Evolutionary conservation across 2,329 filamentous ascomycete genomes (phyloP).

Genomic region (Monosporascus ibericus): DNA sequence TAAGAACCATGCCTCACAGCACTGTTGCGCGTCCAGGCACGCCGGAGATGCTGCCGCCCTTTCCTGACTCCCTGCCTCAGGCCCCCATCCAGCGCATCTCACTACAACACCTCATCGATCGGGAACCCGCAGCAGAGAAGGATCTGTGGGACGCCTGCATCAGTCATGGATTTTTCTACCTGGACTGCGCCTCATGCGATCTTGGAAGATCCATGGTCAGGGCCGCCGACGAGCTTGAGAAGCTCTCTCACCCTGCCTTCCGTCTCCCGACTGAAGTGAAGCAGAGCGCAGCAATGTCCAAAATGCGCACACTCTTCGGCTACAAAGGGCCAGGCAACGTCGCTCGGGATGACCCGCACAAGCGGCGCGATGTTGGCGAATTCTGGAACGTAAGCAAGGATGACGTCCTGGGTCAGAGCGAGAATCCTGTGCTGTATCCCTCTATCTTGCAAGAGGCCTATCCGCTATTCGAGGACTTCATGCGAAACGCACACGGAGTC

Average conservation of each 20-base stretch:
- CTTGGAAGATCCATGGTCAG: constrained; percentile 14
- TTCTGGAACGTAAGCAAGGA: constrained; percentile 30
- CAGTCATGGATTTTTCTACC: constrained; percentile 27
- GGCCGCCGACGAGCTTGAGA: constrained; percentile 16
- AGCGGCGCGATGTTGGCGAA: constrained; percentile 24
- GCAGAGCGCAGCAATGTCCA: constrained; percentile 14
- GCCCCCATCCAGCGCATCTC: constrained; percentile 23
- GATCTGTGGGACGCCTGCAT: constrained; percentile 21
- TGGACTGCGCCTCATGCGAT: constrained; percentile 17
- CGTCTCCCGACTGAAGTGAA: constrained; percentile 22
- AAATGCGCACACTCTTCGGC: constrained; percentile 21
- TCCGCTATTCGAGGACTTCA: constrained; percentile 21
- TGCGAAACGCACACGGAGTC: constrained; percentile 20
- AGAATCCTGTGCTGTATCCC: constrained; percentile 23
- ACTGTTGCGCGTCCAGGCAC: constrained; percentile 3
- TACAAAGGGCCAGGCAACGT: constrained; percentile 26
- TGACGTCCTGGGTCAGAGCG: constrained; percentile 18
- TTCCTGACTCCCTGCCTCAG: constrained; percentile 20
- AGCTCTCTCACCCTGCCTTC: constrained; percentile 20
- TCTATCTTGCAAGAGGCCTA: constrained; percentile 13
- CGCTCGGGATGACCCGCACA: constrained; percentile 19
- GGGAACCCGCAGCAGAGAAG: constrained; percentile 13
- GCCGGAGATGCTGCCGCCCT: constrained; percentile 19
- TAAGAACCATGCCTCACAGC: not conserved
- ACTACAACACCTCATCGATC: constrained; percentile 17